phyloP scores from a whole-genome alignment of 805 yeast species.

The Zygotorulaspora florentina region DNA sequence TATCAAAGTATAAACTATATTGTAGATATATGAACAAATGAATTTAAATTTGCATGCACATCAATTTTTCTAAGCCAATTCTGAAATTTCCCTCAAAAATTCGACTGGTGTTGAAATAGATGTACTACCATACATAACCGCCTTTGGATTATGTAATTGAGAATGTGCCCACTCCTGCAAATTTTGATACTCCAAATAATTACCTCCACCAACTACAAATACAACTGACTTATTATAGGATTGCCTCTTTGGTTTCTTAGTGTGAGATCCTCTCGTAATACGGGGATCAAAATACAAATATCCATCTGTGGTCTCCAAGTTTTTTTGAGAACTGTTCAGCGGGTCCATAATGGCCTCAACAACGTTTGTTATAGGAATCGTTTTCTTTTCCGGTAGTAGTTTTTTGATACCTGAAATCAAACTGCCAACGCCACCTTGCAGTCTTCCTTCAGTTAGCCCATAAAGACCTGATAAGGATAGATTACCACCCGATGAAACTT shows the following conservation, averaged over 20 bases:
- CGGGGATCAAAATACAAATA: slow-evolving; percentile 89
- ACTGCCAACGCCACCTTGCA: slow-evolving; percentile 87
- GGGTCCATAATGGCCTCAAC: slow-evolving; percentile 94
- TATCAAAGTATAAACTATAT: neutral
- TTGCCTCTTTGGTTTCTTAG: slow-evolving; percentile 83
- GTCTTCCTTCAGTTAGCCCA: slow-evolving; percentile 73
- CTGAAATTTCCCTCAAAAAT: slow-evolving; percentile 62
- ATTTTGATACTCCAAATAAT: slow-evolving; percentile 89
- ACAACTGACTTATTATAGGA: slow-evolving; percentile 78
- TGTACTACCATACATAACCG: slow-evolving; percentile 84
- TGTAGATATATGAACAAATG: neutral
- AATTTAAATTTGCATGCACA: neutral
- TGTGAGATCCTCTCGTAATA: slow-evolving; percentile 78
- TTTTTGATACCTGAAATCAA: slow-evolving; percentile 84
- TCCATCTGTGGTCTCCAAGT: slow-evolving; percentile 77
- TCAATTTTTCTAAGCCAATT: slow-evolving; percentile 38
- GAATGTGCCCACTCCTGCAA: slow-evolving; percentile 78
- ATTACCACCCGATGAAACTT: slow-evolving; percentile 27
- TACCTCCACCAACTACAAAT: slow-evolving; percentile 96
- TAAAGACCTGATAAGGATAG: slow-evolving; percentile 67
- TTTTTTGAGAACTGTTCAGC: slow-evolving; percentile 51
- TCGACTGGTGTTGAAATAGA: slow-evolving; percentile 65
- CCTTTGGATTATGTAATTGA: slow-evolving; percentile 42
- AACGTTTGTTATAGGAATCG: slow-evolving; percentile 82
- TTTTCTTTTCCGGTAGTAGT: slow-evolving; percentile 80